Evolutionary conservation across 768 basidiomycete genomes (phyloP), one percentile per base, ranked within the genome.

Genomic region (Russula foetens): DNA sequence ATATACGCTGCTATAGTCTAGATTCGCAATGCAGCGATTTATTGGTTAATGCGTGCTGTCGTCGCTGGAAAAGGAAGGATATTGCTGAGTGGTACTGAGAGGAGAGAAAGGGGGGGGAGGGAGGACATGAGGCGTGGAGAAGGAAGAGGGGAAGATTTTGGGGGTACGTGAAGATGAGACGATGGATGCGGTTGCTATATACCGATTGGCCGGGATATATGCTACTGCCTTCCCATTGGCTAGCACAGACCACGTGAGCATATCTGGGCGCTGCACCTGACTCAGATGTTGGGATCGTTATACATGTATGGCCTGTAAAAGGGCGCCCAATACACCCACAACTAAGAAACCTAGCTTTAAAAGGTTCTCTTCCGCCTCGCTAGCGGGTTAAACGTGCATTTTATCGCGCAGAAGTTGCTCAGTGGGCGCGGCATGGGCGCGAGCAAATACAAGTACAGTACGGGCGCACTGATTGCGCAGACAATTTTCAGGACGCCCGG

Each of bases 101-200:
- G 21, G 58, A 1, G 49, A 44, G 53, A 24, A 50, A 26, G 43
- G 51, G 31, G 21, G 21, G 41, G 53, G 41, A 26, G 44, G 51
- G 41, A 31, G n/a, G 39, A 11, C 19, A 39, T 14, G 28, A 28
- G n/a, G 48, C 7, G 33, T 1, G 41, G 35, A 28, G 48, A 26
- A 33, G 50, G 49, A 7, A 51, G 53, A 19, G 41, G 38, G 45
- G 54, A 45, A 48, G 28, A 50, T 41, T 47, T 44, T 53, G 48
- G 53, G 58, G 53, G 48, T 47, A 60, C 31, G 53, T 35, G 28
- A 56, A 49, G 54, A 53, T 52, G 26, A 23, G 60, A 57, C 43
- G 56, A 55, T 60, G 39, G 61, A 61, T 62, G 60, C 28, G 59
- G 63, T 64, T 62, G 63, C 63, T 64, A 64, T 64, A 64, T 64